A percentile compares a stretch with the other conserved stretches of the same genome.
Conservation (phyloP, 768 basidiomycete genomes). For the Kwoniella botswanensis region DNA sequence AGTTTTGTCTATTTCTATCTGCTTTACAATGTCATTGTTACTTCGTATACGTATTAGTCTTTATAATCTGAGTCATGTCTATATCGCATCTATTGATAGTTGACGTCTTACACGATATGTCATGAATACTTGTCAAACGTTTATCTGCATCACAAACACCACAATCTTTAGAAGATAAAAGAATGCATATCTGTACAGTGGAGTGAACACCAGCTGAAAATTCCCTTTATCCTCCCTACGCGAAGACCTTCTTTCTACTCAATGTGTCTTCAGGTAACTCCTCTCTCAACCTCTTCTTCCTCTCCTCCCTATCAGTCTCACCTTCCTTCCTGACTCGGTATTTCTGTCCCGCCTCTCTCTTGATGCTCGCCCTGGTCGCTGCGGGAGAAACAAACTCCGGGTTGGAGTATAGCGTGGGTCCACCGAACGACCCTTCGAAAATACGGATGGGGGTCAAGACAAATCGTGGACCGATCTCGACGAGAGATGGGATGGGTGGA, state of each 20-base stretch:
- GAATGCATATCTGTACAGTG: constrained; percentile 1
- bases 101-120: constrained; percentile 16
- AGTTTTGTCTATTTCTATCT: neutral
- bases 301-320: constrained; percentile 68
- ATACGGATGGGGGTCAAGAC: constrained; percentile 96
- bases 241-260: constrained; percentile 86
- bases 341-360: constrained; percentile 75
- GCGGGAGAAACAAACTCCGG: constrained; percentile 94
- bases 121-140: neutral
- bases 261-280: constrained; percentile 73
- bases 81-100: neutral
- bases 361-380: constrained; percentile 71
- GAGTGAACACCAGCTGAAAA: neutral
- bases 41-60: neutral
- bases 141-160: no score
- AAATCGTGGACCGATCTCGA: constrained; percentile 97
- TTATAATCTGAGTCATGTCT: neutral
- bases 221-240: constrained; percentile 61
- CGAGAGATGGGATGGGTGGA: constrained; percentile 80
- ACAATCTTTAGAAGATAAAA: neutral
- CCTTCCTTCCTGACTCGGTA: constrained; percentile 83
- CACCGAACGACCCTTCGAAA: constrained; percentile 95
- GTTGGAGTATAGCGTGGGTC: constrained; percentile 94
- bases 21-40: neutral
- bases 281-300: constrained; percentile 68